Percentiles rank a stretch among this genome's conserved stretches.
phyloP scores from a whole-genome alignment of 768 basidiomycete species.

The Russula sp. region DNA sequence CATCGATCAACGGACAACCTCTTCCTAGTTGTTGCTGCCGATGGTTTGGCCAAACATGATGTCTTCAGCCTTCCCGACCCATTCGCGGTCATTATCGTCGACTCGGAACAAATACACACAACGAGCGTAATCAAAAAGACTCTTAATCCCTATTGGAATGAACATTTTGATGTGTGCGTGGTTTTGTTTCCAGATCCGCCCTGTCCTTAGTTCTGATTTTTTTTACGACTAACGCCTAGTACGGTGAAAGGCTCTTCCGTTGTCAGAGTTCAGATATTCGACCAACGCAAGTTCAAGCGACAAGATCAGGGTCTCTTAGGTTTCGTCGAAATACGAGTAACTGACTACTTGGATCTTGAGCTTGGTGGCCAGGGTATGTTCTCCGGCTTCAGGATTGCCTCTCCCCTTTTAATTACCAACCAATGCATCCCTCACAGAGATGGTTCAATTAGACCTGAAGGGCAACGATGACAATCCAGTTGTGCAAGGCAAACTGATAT shows the following conservation, averaged over 20 bases:
- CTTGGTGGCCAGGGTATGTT: slow-evolving; percentile 85
- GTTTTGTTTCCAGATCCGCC: not conserved
- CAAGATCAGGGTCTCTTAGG: slow-evolving; percentile 97
- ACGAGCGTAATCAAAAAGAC: slow-evolving; percentile 97
- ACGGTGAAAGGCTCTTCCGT: slow-evolving; percentile 97
- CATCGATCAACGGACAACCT: slow-evolving; percentile 1
- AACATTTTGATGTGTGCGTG: slow-evolving; percentile 95
- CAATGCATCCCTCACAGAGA: slow-evolving; percentile 48
- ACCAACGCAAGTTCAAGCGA: slow-evolving; percentile 98
- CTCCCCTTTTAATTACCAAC: not conserved
- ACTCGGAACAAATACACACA: slow-evolving; percentile 95
- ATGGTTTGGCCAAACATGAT: slow-evolving; percentile 91
- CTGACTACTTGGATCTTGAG: slow-evolving; percentile 88
- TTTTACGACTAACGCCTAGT: slow-evolving; percentile 42
- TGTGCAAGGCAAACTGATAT: slow-evolving; percentile 95
- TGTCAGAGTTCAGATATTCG: slow-evolving; percentile 96
- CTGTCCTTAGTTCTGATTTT: slow-evolving; percentile 20
- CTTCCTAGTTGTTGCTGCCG: slow-evolving; percentile 83
- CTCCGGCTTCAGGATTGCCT: not conserved
- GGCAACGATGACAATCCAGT: slow-evolving; percentile 97
- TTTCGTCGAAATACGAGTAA: slow-evolving; percentile 91
- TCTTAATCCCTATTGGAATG: slow-evolving; percentile 94
- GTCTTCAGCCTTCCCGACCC: slow-evolving; percentile 96
- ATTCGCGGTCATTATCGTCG: slow-evolving; percentile 97
- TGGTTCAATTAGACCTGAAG: slow-evolving; percentile 93